phyloP scores from a whole-genome alignment of 2,329 filamentous ascomycete species.

The Leptographium lundbergii region DNA sequence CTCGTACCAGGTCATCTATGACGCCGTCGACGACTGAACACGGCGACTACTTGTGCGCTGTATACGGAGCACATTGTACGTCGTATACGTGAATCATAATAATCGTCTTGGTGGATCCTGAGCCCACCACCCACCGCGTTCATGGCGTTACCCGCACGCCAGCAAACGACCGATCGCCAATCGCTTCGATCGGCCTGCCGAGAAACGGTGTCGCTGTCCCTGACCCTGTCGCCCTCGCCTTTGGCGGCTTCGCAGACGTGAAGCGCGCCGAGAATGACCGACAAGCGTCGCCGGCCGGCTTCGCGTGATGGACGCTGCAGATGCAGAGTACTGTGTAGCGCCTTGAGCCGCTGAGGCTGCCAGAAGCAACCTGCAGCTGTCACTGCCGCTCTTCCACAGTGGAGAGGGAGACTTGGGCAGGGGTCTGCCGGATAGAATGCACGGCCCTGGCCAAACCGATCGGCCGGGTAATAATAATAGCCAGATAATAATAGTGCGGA shows the following conservation, averaged over 20 bases:
- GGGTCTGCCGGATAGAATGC: background rate
- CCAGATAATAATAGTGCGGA: background rate
- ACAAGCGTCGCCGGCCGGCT: background rate
- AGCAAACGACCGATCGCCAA: background rate
- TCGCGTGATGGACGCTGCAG: background rate
- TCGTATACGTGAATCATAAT: too few relatives aligned
- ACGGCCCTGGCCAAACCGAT: background rate
- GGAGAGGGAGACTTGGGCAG: background rate
- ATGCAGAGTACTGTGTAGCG: background rate
- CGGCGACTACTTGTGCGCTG: background rate
- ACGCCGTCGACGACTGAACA: background rate
- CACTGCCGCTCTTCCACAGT: too few relatives aligned
- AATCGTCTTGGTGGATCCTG: background rate
- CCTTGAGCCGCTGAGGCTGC: background rate
- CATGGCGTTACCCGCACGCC: background rate
- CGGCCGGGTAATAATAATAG: background rate
- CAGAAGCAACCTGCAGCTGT: background rate
- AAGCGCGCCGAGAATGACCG: background rate
- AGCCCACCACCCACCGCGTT: background rate
- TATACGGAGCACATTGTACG: too few relatives aligned
- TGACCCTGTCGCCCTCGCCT: too few relatives aligned
- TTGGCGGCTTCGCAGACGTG: too few relatives aligned
- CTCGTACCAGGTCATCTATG: conserved; percentile 23
- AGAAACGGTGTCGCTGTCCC: background rate
- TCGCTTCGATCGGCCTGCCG: background rate